Base-by-base conservation (phyloP, 192 early-diverging fungal genomes). In the Jimgerdemannia flammicorona region DNA sequence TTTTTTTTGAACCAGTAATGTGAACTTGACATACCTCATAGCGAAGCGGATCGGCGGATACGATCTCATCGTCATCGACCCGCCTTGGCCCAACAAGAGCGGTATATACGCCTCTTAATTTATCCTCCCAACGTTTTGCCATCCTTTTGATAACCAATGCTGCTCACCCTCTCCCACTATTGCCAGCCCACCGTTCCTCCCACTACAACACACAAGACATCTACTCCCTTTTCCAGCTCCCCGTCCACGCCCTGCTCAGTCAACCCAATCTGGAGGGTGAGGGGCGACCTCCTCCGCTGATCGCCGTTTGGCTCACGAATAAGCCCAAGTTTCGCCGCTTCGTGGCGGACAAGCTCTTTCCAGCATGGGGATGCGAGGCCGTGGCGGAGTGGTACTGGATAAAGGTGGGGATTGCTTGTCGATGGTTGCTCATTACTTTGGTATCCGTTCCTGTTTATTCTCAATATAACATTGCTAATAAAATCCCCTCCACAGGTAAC, bases 271-370 rank as follows among this genome's bases (percentile, higher is more conserved):
- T 29, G 29, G 29, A 29, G 29, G 29, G 1, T 29, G 49, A 59
- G 6, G 14, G 8, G 49, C 64, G 59, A 2, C 6, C 19, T 0
- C 20, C 43, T 4, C 83, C 75, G 4, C 63, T 88, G 7, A 80
- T 93, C 3, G 88, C 87, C 4, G 86, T 93, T 0, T 94, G 93
- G 93, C 85, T 94, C 4, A 91, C 91, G 10, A 93, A 94, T 70
- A 86, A 88, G 42, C 86, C 86, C 59, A 91, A 91, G 66, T 85
- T 85, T 65, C 80, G 83, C 10, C 74, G 59, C 3, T 89, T 94
- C 42, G 85, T 94, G 4, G 40, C 78, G 0, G 83, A 92, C 18
- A 94, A 93, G 76, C 81, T 94, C 64, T 88, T 93, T 67, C 81
- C 86, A 0, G 80, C 87, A 9, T 94, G 90, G 91, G 83, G 84